Evolutionary conservation across 208 protist genomes (phyloP), one percentile per base, ranked within the genome.

Genomic region (Strigomonas culicis): DNA sequence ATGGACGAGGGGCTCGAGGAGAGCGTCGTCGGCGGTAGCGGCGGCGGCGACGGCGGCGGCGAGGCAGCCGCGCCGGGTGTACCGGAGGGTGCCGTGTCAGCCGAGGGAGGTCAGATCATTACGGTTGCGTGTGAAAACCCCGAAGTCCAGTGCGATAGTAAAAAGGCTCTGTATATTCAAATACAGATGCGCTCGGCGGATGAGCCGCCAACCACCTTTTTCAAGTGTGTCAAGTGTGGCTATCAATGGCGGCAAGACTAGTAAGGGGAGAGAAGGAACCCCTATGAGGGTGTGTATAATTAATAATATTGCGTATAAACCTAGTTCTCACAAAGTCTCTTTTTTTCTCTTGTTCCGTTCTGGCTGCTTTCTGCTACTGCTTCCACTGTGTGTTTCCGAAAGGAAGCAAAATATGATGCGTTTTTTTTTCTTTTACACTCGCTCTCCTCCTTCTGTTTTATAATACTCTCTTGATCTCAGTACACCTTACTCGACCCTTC

Each of bases 161-260:
- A 72, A 15, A 75, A 84, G 59, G 97, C 97, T 8, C 97, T 88
- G 66, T 99, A 93, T 70, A 85, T 97, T 49, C 96, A 99, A 64
- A 80, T 98, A 58, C 98, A 99, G 77, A 99, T 97, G 68, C 88
- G 98, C 30, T 98, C 92, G 15, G 97, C 97, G 7, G 98, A 99
- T 87, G 98, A 99, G 81, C 98, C 98, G 22, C 92, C 96, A 51
- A 98, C 97, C 21, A 97, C 90, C 3, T 99, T 99, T 74, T 98
- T 97, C 68, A 93, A 87, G 65, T 99, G 98, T 72, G 73, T 88
- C n/a, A 85, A 96, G 63, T 99, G 97, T 67, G 85, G 85, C 41
- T 81, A 90, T 68, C 79, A 95, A 68, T 99, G 97, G 97, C 72
- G 80, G 6, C 87, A 93, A 49, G 91, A 93, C 50, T 96, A 72